A percentile compares a stretch with the other conserved stretches of the same genome.
Conservation (phyloP, 2,329 filamentous ascomycete genomes). For the Alternaria triticina region DNA sequence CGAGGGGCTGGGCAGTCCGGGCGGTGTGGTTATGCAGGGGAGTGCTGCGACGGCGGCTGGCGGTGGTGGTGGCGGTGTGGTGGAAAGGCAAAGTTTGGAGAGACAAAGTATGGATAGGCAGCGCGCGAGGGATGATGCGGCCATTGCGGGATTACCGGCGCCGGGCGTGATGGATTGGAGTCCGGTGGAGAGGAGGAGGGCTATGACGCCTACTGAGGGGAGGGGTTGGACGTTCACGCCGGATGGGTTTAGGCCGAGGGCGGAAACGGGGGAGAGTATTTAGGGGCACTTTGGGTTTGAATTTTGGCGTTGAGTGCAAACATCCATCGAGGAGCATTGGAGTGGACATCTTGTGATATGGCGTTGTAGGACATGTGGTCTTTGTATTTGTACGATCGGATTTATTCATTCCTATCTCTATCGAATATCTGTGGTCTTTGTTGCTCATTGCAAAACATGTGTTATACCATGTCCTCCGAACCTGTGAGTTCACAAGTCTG, state of each 20-base stretch:
- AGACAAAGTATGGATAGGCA: constrained; percentile 10
- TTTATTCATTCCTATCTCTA: not conserved
- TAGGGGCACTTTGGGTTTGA: constrained; percentile 1
- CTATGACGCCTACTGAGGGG: constrained; percentile 49
- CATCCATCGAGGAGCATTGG: not conserved
- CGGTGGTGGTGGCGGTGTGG: not conserved
- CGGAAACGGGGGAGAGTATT: constrained; percentile 45
- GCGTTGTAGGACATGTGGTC: not conserved
- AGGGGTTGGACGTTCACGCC: constrained; percentile 37
- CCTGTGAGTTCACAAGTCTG: not conserved
- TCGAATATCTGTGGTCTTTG: not conserved
- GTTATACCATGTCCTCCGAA: not conserved
- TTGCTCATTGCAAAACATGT: not conserved
- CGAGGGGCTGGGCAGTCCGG: not conserved
- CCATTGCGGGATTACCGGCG: constrained; percentile 36
- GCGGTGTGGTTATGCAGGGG: not conserved
- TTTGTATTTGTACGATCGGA: not conserved
- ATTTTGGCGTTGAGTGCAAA: not conserved
- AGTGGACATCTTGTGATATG: not conserved
- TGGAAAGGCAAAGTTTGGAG: not conserved
- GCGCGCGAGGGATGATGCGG: constrained; percentile 43
- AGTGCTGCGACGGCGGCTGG: not conserved
- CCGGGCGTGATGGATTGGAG: constrained; percentile 49
- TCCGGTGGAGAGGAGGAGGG: constrained; percentile 46
- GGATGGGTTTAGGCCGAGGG: constrained; percentile 41